Conservation (phyloP, 1,139 yeast species). For the Saccharomyces hybrid region DNA sequence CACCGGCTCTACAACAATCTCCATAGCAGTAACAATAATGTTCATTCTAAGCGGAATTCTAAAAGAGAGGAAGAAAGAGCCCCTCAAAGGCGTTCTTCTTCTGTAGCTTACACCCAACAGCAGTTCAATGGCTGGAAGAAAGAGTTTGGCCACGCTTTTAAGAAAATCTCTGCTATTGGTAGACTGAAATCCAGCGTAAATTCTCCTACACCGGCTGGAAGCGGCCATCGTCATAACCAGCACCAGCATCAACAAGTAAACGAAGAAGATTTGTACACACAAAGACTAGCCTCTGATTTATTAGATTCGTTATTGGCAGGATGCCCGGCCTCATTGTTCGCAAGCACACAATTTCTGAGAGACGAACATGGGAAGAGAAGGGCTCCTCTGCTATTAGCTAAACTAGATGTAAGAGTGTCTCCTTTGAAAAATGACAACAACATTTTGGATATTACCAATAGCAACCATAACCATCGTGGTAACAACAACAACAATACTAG, state of each 20-base stretch:
- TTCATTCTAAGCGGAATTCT: not conserved
- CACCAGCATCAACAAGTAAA: conserved; percentile 5
- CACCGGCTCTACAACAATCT: not conserved
- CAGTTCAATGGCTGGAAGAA: conserved; percentile 25
- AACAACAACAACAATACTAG: not conserved
- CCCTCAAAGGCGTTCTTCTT: conserved; percentile 8
- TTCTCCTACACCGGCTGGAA: conserved; percentile 3
- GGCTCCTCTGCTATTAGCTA: conserved; percentile 72
- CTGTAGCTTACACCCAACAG: conserved; percentile 2
- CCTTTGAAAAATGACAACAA: conserved; percentile 31
- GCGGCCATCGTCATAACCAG: conserved; percentile 2
- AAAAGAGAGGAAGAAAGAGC: conserved; percentile 4
- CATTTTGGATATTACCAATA: conserved; percentile 9
- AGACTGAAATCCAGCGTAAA: conserved; percentile 13
- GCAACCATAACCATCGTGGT: not conserved
- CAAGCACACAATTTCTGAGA: conserved; percentile 66
- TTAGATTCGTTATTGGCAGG: conserved; percentile 61
- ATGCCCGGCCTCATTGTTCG: conserved; percentile 70
- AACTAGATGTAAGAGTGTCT: conserved; percentile 58
- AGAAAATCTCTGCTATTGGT: conserved; percentile 23
- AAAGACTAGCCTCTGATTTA: conserved; percentile 53
- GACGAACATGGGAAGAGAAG: conserved; percentile 75
- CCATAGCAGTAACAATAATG: not conserved
- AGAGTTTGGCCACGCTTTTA: conserved; percentile 27
- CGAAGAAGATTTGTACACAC: conserved; percentile 21